Percentiles rank a stretch among this genome's conserved stretches.
phyloP scores from a whole-genome alignment of 805 yeast genomes.

The Wickerhamiella dianesei region DNA sequence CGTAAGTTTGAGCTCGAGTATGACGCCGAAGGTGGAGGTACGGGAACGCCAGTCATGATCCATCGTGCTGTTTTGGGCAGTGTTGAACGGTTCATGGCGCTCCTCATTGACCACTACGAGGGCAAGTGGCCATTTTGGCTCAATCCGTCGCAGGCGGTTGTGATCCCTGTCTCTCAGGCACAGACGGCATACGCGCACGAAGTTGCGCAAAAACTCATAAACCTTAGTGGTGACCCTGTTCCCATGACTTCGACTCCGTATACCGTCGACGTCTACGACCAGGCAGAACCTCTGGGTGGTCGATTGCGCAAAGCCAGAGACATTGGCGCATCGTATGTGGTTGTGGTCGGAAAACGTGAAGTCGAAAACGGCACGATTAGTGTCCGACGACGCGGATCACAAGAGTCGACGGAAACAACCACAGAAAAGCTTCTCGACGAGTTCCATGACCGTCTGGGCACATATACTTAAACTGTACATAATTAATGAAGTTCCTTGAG shows the following conservation, averaged over 20 bases:
- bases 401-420: slow-evolving; percentile 31
- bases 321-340: slow-evolving; percentile 63
- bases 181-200: slow-evolving; percentile 44
- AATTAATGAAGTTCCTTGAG: not conserved
- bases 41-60: slow-evolving; percentile 75
- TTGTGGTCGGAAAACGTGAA: slow-evolving; percentile 85
- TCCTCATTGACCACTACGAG: slow-evolving; percentile 73
- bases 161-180: slow-evolving; percentile 55
- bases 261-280: slow-evolving; percentile 59
- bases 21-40: slow-evolving; percentile 31
- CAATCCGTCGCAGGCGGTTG: slow-evolving; percentile 76
- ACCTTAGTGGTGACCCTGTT: slow-evolving; percentile 30
- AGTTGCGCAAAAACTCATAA: slow-evolving; percentile 32
- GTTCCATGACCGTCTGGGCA: slow-evolving; percentile 30
- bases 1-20: slow-evolving; percentile 64
- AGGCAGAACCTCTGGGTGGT: slow-evolving; percentile 66
- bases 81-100: slow-evolving; percentile 80
- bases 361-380: slow-evolving; percentile 44
- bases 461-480: slow-evolving; percentile 1
- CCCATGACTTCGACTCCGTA: slow-evolving; percentile 48
- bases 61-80: slow-evolving; percentile 96
- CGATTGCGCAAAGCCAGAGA: slow-evolving; percentile 66
- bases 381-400: slow-evolving; percentile 43
- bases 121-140: slow-evolving; percentile 99
- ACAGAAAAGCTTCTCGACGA: slow-evolving; percentile 37